Conservation (phyloP, 2,329 filamentous ascomycete species). For the Fusarium algeriense region DNA sequence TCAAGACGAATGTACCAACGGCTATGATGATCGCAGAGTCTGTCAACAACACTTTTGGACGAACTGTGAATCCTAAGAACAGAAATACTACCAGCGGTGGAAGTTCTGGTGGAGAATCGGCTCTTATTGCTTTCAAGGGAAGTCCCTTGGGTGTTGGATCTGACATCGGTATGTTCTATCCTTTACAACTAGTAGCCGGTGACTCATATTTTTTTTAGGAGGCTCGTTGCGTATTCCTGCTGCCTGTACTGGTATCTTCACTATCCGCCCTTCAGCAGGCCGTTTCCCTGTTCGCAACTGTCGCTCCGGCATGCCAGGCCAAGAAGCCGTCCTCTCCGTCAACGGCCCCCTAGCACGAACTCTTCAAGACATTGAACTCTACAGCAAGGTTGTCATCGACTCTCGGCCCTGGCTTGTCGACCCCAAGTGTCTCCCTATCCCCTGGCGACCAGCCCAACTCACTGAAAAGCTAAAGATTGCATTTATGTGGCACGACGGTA, state of each 20-base stretch:
- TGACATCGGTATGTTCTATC: conserved; percentile 62
- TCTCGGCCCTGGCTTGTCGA: conserved; percentile 68
- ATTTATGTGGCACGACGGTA: conserved; percentile 74
- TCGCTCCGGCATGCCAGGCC: conserved; percentile 71
- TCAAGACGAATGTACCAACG: conserved; percentile 70
- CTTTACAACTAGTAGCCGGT: fast-evolving
- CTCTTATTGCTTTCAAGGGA: conserved; percentile 70
- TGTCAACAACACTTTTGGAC: conserved; percentile 74
- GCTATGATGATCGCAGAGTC: conserved; percentile 78
- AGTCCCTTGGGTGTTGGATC: conserved; percentile 72
- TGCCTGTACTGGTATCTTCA: conserved; percentile 69
- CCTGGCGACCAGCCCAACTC: conserved; percentile 60
- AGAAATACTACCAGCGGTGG: conserved; percentile 71
- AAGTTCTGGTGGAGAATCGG: conserved; percentile 75
- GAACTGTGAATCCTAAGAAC: conserved; percentile 72
- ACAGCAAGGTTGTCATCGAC: conserved; percentile 64
- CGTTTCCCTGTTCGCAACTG: conserved; percentile 68
- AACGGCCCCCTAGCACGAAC: conserved; percentile 72
- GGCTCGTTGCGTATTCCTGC: conserved; percentile 67
- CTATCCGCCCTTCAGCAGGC: conserved; percentile 67
- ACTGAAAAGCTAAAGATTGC: conserved; percentile 64
- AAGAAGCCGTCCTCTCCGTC: conserved; percentile 73
- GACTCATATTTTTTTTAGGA: conserved; percentile 44
- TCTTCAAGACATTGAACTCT: conserved; percentile 67
- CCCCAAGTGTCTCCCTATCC: conserved; percentile 68